Evolutionary conservation across 805 yeast genomes (phyloP).

Genomic region (Isabelozyma gotoi): DNA sequence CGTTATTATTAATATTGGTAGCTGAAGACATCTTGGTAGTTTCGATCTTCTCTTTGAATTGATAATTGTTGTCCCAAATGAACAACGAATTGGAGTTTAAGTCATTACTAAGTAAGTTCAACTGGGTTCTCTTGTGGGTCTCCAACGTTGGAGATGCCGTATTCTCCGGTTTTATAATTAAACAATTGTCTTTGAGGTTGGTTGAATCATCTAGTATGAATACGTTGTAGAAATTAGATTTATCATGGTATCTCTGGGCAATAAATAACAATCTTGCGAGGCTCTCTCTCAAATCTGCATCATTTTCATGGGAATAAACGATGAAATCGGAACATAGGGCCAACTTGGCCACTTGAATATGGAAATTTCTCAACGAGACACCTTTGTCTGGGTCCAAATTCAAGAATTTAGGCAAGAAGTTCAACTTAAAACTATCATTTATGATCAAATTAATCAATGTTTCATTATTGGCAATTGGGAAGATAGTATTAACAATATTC

Average conservation of each 20-base stretch:
- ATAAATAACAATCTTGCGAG: slow-evolving; percentile 35
- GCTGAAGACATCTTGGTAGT: slow-evolving; percentile 83
- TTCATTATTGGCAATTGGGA: slow-evolving; percentile 8
- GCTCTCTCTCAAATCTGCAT: slow-evolving; percentile 11
- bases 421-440: slow-evolving; percentile 44
- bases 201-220: slow-evolving; percentile 16
- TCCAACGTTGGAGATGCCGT: neutral
- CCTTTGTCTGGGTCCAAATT: slow-evolving; percentile 70
- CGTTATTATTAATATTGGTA: slow-evolving; percentile 49
- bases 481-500: slow-evolving; percentile 14
- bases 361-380: slow-evolving; percentile 78
- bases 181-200: slow-evolving; percentile 6
- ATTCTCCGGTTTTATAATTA: neutral
- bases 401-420: slow-evolving; percentile 52
- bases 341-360: slow-evolving; percentile 79
- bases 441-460: slow-evolving; percentile 23
- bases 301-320: slow-evolving; percentile 53
- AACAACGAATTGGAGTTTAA: slow-evolving; percentile 8
- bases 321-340: slow-evolving; percentile 73
- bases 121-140: slow-evolving; percentile 15
- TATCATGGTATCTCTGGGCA: slow-evolving; percentile 32
- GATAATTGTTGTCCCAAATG: slow-evolving; percentile 66
- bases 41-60: slow-evolving; percentile 76
- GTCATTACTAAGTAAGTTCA: slow-evolving; percentile 8
- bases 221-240: slow-evolving; percentile 16